Percentiles rank a stretch among this genome's conserved stretches.
These are phyloP conservation scores for Aschersonia sp. DNA, from an alignment of 2,329 filamentous ascomycete genomes.

Conservation along the genomic window DNA sequence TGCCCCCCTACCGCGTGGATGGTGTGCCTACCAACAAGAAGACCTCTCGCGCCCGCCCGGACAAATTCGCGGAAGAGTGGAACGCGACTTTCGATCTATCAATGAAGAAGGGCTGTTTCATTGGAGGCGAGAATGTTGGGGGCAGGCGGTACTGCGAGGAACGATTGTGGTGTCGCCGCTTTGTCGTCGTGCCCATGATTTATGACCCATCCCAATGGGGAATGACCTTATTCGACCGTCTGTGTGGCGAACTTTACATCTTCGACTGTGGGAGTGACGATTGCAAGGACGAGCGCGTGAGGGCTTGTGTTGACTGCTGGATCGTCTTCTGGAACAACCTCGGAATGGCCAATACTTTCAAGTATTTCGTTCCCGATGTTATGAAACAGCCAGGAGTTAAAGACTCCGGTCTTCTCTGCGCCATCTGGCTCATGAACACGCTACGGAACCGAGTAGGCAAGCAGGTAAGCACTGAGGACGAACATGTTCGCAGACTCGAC, in stretches of 20 bases:
- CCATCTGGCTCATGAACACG: constrained; percentile 7
- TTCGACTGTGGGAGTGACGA: constrained; percentile 6
- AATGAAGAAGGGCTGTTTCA: constrained; percentile 3
- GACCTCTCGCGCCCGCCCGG: background rate
- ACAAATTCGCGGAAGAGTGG: constrained; percentile 1
- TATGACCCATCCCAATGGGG: constrained; percentile 6
- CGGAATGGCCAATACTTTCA: constrained; percentile 7
- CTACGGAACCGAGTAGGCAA: constrained; percentile 8
- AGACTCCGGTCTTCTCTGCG: constrained; percentile 6
- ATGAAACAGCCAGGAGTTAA: constrained; percentile 1
- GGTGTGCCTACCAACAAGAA: background rate
- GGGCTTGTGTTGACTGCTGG: constrained; percentile 8
- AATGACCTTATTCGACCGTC: constrained; percentile 11
- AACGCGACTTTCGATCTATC: constrained; percentile 2
- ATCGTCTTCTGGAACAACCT: constrained; percentile 7
- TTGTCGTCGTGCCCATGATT: constrained; percentile 7
- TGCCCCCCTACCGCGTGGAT: constrained; percentile 3
- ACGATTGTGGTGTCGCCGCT: constrained; percentile 4
- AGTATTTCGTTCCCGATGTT: constrained; percentile 6
- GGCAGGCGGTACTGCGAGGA: constrained; percentile 1
- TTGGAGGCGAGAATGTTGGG: background rate
- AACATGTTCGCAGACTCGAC: background rate
- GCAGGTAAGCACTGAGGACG: constrained; percentile 1
- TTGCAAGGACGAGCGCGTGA: constrained; percentile 4
- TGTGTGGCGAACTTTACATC: constrained; percentile 7